Evolutionary conservation across 2,329 filamentous ascomycete species (phyloP).

Genomic region (Fusarium multiceps): DNA sequence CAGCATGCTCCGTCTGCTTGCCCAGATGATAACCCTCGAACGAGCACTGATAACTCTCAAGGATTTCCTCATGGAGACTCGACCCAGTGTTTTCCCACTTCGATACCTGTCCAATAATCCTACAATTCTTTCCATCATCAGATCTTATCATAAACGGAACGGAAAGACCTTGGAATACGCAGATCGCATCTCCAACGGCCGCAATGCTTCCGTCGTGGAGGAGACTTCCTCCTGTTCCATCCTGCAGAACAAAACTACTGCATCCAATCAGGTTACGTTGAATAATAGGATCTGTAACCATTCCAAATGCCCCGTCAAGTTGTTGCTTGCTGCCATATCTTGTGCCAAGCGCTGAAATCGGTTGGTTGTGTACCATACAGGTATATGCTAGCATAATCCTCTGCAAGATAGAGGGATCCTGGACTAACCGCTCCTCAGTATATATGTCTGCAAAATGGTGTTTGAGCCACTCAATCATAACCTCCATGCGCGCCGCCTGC

Average conservation of each 20-base stretch:
- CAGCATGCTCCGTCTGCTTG: fast-evolving
- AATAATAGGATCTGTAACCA: background rate
- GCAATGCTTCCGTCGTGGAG: fast-evolving
- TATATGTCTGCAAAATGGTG: conserved; percentile 14
- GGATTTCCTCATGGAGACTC: background rate
- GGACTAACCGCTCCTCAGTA: background rate
- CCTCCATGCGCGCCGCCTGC: background rate
- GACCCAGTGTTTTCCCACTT: background rate
- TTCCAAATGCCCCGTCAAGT: background rate
- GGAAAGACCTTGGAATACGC: background rate
- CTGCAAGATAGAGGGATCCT: background rate
- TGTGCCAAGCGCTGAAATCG: background rate
- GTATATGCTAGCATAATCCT: conserved; percentile 19
- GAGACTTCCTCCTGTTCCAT: background rate
- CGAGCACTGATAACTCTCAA: background rate
- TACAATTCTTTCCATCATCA: fast-evolving
- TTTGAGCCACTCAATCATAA: conserved; percentile 14
- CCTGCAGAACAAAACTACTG: conserved; percentile 4
- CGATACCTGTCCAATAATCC: background rate
- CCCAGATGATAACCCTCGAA: background rate
- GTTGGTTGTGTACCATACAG: conserved; percentile 7
- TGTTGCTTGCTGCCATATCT: background rate
- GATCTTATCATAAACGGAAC: background rate
- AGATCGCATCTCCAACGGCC: conserved; percentile 1
- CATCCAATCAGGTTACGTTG: conserved; percentile 1